Evolutionary conservation across 2,329 filamentous ascomycete species (phyloP), one percentile per base, ranked within the genome.

Genomic region (Colletotrichum paranaense): DNA sequence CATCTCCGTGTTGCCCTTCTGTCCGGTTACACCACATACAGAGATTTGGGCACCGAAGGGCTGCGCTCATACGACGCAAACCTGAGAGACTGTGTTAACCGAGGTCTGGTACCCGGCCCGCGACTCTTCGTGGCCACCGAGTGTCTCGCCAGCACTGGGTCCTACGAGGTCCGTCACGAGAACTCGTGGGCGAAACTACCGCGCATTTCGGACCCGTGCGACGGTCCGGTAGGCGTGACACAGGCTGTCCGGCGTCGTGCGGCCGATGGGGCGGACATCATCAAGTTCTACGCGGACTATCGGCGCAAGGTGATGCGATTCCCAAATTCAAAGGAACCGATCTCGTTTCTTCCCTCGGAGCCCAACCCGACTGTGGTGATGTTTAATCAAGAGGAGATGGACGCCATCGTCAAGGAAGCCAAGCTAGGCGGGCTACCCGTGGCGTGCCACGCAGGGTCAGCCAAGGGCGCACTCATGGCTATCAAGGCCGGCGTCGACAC

Each of bases 11-110:
- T 84, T 0, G 89, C 87, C 1, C 81, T 92, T 11, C 79, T 88
- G 24, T 88, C 89, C 0, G 90, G 89, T 7, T 91, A 88, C 81
- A 92, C 88, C 0, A 90, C 88, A 2, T 90, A 89, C 78, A 83
- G 88, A 56, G 88, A 90, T 77, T 82, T 90, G 0, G 88, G 88
- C 16, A 88, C 87, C 3, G 88, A 90, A 76, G 84, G 84, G 0
- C 82, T 89, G 72, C 81, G 83, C 32, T 84, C 86, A 49, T 84
- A 84, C 32, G 88, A 90, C 77, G 84, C 84, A 52, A 85, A 85
- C 67, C 78, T 90, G 4, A 84, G 88, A 11, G 87, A 90, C 77
- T 84, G 85, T 42, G 85, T 90, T 76, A 88, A 88, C 74, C 86
- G 88, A 7, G 88, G 88, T 5, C 77, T 90, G 12, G 85, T 84